phyloP scores from a whole-genome alignment of 208 protist species.

The Crithidia acanthocephali region DNA sequence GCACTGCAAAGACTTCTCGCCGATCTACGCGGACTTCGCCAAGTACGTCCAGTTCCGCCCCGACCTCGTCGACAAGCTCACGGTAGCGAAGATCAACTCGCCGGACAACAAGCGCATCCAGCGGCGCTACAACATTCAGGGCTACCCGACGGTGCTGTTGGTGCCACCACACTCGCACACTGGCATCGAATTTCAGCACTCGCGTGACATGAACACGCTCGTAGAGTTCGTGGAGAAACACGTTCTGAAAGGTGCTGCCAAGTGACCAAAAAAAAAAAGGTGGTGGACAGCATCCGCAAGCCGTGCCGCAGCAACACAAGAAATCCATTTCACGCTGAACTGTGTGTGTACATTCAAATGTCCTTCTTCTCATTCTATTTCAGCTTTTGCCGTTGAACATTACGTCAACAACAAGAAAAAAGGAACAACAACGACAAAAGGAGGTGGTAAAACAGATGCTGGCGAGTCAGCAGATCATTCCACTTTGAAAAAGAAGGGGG shows the following conservation, averaged over 20 bases:
- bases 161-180: constrained; percentile 39
- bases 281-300: background rate
- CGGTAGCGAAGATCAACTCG: constrained; percentile 52
- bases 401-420: no score
- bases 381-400: background rate
- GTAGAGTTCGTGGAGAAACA: constrained; percentile 31
- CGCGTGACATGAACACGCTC: constrained; percentile 33
- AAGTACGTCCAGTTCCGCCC: constrained; percentile 21
- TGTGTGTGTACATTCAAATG: background rate
- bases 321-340: no score
- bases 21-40: constrained; percentile 30
- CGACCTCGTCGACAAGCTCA: constrained; percentile 26
- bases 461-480: no score
- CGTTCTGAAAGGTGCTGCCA: background rate
- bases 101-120: constrained; percentile 16
- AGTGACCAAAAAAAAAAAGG: background rate
- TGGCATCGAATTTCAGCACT: constrained; percentile 34
- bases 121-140: constrained; percentile 30
- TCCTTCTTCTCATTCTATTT: background rate
- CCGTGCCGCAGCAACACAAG: no score
- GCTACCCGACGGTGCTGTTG: constrained; percentile 55
- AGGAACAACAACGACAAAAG: no score
- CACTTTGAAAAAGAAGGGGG: no score
- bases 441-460: no score
- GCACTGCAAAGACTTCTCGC: constrained; percentile 42